Percentiles rank a stretch among this genome's conserved stretches.
phyloP scores from a whole-genome alignment of 1,139 yeast genomes.

The Blastobotrys illinoisensis region DNA sequence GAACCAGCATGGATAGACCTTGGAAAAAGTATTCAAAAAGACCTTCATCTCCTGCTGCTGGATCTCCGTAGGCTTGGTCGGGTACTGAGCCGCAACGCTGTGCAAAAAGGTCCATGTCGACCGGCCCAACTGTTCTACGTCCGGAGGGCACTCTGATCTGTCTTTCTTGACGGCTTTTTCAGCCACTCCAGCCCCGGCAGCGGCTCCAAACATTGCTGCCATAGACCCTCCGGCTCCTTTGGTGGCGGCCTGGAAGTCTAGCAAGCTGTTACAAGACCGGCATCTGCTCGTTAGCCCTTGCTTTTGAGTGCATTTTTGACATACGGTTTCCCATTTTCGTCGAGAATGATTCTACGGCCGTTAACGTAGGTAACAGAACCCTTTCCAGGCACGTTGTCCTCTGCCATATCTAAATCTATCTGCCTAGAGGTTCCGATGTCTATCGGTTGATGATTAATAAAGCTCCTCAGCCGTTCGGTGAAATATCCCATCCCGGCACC shows the following conservation, averaged over 20 bases:
- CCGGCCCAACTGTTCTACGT: constrained; percentile 72
- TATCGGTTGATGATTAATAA: not conserved
- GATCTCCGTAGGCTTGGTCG: constrained; percentile 53
- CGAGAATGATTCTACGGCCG: constrained; percentile 71
- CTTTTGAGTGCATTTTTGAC: constrained; percentile 33
- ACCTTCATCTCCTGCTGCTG: constrained; percentile 69
- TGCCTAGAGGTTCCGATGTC: too few relatives aligned
- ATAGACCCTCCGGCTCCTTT: constrained; percentile 14
- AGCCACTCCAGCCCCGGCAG: constrained; percentile 14
- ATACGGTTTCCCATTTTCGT: constrained; percentile 87
- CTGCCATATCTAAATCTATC: not conserved
- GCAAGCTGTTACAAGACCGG: constrained; percentile 72
- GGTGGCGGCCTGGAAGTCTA: constrained; percentile 65
- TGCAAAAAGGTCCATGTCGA: constrained; percentile 93
- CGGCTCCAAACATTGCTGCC: constrained; percentile 17
- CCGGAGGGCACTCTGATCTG: constrained; percentile 69
- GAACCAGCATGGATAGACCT: constrained; percentile 89
- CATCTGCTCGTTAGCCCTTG: constrained; percentile 41
- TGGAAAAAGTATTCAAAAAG: constrained; percentile 67
- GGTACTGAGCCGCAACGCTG: constrained; percentile 85
- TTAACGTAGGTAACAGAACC: constrained; percentile 21
- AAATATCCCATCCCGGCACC: not conserved
- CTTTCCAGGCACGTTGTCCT: not conserved
- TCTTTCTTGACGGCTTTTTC: not conserved
- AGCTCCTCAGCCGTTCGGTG: not conserved